Conservation (phyloP, 2,329 filamentous ascomycete species). For the Sordariomycetes sp. region DNA sequence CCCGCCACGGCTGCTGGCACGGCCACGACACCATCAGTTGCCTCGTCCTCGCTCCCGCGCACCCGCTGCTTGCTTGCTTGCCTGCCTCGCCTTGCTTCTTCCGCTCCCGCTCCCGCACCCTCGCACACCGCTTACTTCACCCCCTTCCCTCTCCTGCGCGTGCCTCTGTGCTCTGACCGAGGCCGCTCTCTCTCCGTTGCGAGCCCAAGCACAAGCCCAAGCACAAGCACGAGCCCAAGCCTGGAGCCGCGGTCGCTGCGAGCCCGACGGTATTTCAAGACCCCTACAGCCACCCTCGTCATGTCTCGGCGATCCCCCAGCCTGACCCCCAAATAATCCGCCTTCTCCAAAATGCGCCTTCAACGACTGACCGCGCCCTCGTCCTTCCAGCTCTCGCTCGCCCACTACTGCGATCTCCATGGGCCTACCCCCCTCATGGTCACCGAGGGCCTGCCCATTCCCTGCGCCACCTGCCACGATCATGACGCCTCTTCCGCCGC, state of each 20-base stretch:
- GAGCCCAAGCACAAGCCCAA: no score
- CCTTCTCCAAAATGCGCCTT: neutral
- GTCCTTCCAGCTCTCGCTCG: slow-evolving; percentile 55
- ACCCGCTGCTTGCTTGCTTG: no score
- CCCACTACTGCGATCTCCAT: slow-evolving; percentile 63
- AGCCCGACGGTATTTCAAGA: neutral
- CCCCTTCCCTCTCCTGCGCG: no score
- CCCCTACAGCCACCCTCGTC: slow-evolving; percentile 2
- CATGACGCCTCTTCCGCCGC: slow-evolving; percentile 17
- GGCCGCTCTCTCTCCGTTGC: no score
- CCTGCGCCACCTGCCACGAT: slow-evolving; percentile 51
- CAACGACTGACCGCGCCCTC: no score
- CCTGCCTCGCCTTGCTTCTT: no score
- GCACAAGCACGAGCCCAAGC: no score
- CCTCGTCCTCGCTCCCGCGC: neutral
- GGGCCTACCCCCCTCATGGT: slow-evolving; percentile 63
- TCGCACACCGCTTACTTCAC: no score
- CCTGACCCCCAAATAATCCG: neutral
- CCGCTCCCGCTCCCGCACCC: no score
- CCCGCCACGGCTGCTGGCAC: no score
- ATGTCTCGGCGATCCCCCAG: neutral
- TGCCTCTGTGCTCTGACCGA: no score
- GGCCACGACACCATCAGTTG: neutral
- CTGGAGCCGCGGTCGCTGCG: no score
- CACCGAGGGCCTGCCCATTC: slow-evolving; percentile 54